Percentiles rank a stretch among this genome's conserved stretches.
Evolutionary conservation across 495 filamentous ascomycete species (phyloP).

Genomic region (Penicillium silybi): DNA sequence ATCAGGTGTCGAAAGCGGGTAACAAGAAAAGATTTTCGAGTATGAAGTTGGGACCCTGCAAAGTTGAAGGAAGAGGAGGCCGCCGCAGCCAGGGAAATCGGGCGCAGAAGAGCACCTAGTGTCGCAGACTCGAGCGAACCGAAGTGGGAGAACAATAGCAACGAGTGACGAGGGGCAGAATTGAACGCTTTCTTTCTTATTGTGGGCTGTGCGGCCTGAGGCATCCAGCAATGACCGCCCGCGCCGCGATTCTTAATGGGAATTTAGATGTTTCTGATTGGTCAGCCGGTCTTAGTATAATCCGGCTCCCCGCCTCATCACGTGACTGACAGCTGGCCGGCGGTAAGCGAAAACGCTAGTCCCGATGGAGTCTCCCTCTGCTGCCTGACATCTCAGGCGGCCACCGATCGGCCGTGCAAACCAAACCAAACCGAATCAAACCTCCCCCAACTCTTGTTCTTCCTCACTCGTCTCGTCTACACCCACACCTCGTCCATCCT

Average conservation of each 20-base stretch:
- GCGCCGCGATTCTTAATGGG: constrained; percentile 19
- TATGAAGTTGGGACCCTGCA: not conserved
- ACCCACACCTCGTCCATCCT: constrained; percentile 10
- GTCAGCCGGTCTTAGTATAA: constrained; percentile 2
- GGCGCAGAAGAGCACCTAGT: constrained; percentile 21
- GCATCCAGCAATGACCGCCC: constrained; percentile 20
- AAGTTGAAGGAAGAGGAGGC: constrained; percentile 14
- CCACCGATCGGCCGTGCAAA: constrained; percentile 24
- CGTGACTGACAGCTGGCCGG: constrained; percentile 16
- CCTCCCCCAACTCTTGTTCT: constrained; percentile 24
- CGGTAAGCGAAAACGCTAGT: constrained; percentile 27
- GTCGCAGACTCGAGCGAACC: constrained; percentile 19
- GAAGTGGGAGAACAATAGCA: constrained; percentile 17
- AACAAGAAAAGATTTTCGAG: constrained; percentile 11
- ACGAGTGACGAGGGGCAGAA: constrained; percentile 17
- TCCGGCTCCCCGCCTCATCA: not conserved
- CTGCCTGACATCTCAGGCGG: constrained; percentile 33
- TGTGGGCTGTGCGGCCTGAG: constrained; percentile 30
- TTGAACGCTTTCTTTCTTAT: constrained; percentile 22
- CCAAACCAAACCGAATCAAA: constrained; percentile 24
- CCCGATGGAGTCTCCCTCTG: constrained; percentile 10
- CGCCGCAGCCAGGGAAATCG: constrained; percentile 8
- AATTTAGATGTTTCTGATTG: constrained; percentile 11
- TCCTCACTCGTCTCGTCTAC: constrained; percentile 25
- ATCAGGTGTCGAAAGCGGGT: constrained; percentile 13